phyloP scores from a whole-genome alignment of 2,329 filamentous ascomycete genomes.

The Trichoderma pleuroti region DNA sequence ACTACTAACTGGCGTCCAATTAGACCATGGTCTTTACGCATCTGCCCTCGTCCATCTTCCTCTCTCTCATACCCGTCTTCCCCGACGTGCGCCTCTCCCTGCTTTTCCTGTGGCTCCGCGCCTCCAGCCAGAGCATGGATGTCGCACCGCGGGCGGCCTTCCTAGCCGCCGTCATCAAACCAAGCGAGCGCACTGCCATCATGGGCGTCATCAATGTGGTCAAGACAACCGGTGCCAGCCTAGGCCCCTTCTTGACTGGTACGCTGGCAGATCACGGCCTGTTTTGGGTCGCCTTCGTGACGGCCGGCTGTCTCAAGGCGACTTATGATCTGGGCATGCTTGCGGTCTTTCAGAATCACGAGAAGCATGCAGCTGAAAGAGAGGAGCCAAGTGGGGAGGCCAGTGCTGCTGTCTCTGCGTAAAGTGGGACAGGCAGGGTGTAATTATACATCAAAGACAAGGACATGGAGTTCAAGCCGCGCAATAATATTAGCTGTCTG shows the following conservation, averaged over 20 bases:
- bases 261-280: conserved; percentile 51
- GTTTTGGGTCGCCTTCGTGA: conserved; percentile 61
- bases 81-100: conserved; percentile 51
- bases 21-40: conserved; percentile 74
- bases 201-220: conserved; percentile 69
- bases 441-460: neutral
- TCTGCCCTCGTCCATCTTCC: conserved; percentile 63
- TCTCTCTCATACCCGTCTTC: conserved; percentile 60
- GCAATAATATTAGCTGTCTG: neutral
- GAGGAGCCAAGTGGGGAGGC: neutral
- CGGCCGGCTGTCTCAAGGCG: conserved; percentile 61
- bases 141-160: conserved; percentile 67
- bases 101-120: conserved; percentile 57
- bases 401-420: neutral
- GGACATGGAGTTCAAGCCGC: neutral
- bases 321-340: conserved; percentile 58
- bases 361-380: conserved; percentile 11
- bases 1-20: neutral
- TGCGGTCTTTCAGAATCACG: conserved; percentile 27
- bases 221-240: conserved; percentile 60
- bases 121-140: conserved; percentile 66
- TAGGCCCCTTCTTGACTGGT: conserved; percentile 64
- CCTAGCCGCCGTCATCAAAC: conserved; percentile 60
- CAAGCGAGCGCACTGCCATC: conserved; percentile 65
- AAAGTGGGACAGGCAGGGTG: neutral